A percentile compares a stretch with the other conserved stretches of the same genome.
phyloP scores from a whole-genome alignment of 768 basidiomycete species.

The Postia placenta region DNA sequence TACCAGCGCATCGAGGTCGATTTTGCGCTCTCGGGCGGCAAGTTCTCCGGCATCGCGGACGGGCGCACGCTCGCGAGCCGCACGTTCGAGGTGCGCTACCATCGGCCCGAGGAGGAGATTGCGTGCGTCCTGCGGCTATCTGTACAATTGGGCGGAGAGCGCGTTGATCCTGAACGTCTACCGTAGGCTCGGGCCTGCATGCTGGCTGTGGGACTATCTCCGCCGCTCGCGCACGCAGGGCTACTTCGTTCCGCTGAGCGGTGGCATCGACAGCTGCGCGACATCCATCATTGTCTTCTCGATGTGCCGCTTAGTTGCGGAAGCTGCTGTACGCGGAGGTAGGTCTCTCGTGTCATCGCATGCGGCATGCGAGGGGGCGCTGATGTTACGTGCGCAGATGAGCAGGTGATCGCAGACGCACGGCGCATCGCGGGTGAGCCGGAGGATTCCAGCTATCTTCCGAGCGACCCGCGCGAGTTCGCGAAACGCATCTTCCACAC shows the following conservation, averaged over 20 bases:
- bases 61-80: constrained; percentile 18
- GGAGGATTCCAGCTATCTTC: constrained; percentile 75
- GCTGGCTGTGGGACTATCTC: constrained; percentile 99
- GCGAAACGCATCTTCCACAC: constrained; percentile 88
- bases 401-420: constrained; percentile 87
- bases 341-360: not conserved
- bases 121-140: constrained; percentile 56
- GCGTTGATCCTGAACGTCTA: not conserved
- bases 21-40: constrained; percentile 72
- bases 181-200: constrained; percentile 86
- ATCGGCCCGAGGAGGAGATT: constrained; percentile 92
- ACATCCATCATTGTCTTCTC: constrained; percentile 94
- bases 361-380: not conserved
- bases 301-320: constrained; percentile 89
- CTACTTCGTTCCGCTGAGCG: constrained; percentile 92
- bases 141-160: not conserved
- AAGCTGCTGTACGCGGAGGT: constrained; percentile 74
- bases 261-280: constrained; percentile 96
- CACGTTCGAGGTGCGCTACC: constrained; percentile 57
- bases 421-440: constrained; percentile 84
- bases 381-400: constrained; percentile 49
- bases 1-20: constrained; percentile 83
- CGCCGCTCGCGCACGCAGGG: constrained; percentile 90
- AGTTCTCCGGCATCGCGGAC: constrained; percentile 55
- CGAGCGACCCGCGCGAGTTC: constrained; percentile 85